Evolutionary conservation across 805 yeast species (phyloP), one percentile per base, ranked within the genome.

Genomic region (Schwanniomyces yamadae): DNA sequence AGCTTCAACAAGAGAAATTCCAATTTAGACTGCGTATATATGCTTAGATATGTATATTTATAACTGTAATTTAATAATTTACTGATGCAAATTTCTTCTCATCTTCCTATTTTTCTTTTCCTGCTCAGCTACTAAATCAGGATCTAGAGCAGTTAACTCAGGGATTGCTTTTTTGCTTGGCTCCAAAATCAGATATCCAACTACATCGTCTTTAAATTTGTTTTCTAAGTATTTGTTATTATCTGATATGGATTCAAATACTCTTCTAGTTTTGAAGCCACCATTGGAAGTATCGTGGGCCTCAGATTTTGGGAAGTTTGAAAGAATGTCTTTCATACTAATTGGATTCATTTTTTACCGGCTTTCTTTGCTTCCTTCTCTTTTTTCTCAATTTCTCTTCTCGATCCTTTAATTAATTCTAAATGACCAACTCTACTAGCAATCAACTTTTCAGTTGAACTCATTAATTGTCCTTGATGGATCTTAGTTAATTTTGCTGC

Each of bases 371-470:
- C 51, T 25, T 54, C 61, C 57, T 76, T 78, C 45, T 69, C 76
- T 12, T 59, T 67, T 55, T 76, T 84, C 55, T 87, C 96, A 12
- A 86, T 40, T 50, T 84, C 78, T 64, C 95, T 78, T 69, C 97
- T 80, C 6, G 93, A 81, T 11, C 99, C 99, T 60, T 86, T 89
- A 45, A 91, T 67, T 25, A 91, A 58, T 64, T 91, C 99, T 51
- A 91, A 72, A 60, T 91, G 98, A 17, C 99, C 99, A 6, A 91
- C 97, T 57, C 91, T 76, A 38, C 95, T 73, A 2, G 97, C 82
- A 48, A 91, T 78, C 39, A 88, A 71, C 63, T 79, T 88, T 63
- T 91, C 99, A 3, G 98, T 91, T 27, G 77, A 69, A 3, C 77
- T 54, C 32, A 63, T 69, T 56, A 68, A 77, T 48, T 70, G 76